Evolutionary conservation across 1,139 yeast genomes (phyloP).

Genomic region (Hansenula sp.): DNA sequence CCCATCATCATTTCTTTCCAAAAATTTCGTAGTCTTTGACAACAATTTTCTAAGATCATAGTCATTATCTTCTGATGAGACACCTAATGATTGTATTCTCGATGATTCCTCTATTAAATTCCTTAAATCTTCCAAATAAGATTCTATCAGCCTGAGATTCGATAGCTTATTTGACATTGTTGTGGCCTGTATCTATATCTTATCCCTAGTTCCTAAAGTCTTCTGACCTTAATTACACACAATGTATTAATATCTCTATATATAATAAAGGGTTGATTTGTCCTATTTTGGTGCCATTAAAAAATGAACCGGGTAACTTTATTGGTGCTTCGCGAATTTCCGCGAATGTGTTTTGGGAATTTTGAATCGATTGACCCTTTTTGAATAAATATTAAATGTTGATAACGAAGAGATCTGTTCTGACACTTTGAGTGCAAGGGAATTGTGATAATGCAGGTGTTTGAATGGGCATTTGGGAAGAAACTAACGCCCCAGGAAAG

Average conservation of each 20-base stretch:
- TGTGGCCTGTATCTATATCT: too few species aligned
- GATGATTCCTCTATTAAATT: conserved; percentile 17
- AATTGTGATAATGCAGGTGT: conserved; percentile 43
- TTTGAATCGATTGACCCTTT: not conserved
- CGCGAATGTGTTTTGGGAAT: not conserved
- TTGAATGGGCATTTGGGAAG: conserved; percentile 97
- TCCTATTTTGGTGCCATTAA: too few species aligned
- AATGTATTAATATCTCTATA: too few species aligned
- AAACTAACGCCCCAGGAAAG: conserved; percentile 91
- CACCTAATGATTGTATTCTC: conserved; percentile 17
- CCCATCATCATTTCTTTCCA: conserved; percentile 26
- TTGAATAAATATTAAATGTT: too few species aligned
- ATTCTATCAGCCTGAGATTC: conserved; percentile 19
- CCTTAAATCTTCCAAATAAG: conserved; percentile 21
- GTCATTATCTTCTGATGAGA: conserved; percentile 51
- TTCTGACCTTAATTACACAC: too few species aligned
- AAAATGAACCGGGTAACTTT: too few species aligned
- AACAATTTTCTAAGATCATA: conserved; percentile 44
- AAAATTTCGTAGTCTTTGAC: conserved; percentile 31
- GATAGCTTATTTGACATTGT: conserved; percentile 13
- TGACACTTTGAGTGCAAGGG: too few species aligned
- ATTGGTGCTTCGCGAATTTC: not conserved
- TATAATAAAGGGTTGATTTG: too few species aligned
- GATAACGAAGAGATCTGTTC: too few species aligned
- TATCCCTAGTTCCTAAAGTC: too few species aligned